A percentile compares a stretch with the other conserved stretches of the same genome.
Conservation (phyloP, 805 yeast species). For the Candida loeiensis region DNA sequence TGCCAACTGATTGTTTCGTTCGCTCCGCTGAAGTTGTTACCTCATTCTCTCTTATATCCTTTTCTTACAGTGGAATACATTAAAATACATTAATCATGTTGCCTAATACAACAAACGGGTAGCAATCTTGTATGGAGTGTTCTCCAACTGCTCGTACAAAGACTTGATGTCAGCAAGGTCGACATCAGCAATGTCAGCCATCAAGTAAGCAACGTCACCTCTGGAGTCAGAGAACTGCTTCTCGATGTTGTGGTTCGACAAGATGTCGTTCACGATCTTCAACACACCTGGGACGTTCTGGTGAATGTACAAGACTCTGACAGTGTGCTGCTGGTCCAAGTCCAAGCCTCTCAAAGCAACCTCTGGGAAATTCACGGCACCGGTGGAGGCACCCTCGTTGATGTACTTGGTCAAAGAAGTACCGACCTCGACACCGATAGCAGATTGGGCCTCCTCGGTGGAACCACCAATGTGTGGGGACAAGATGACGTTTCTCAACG, state of each 20-base stretch:
- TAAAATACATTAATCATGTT: conserved; percentile 3
- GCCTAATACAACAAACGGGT: conserved; percentile 81
- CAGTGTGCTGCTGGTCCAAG: conserved; percentile 81
- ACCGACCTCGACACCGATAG: conserved; percentile 95
- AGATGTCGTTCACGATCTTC: conserved; percentile 93
- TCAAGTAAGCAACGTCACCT: conserved; percentile 93
- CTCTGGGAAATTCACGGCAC: conserved; percentile 99
- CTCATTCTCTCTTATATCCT: not conserved
- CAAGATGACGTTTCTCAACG: conserved; percentile 82
- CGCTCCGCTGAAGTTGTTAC: too few relatives aligned
- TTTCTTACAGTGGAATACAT: conserved; percentile 1
- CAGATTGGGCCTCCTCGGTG: conserved; percentile 97
- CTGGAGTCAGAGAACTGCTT: conserved; percentile 97
- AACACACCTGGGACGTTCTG: conserved; percentile 98
- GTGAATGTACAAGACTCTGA: conserved; percentile 93
- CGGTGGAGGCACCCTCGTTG: conserved; percentile 91
- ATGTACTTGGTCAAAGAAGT: conserved; percentile 83
- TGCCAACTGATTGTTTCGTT: too few relatives aligned
- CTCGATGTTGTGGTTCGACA: conserved; percentile 92
- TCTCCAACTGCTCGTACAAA: conserved; percentile 79
- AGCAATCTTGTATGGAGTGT: conserved; percentile 85
- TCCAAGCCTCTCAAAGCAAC: conserved; percentile 85
- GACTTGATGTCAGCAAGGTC: conserved; percentile 76
- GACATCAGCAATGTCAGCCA: conserved; percentile 95
- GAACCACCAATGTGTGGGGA: conserved; percentile 99